phyloP scores from a whole-genome alignment of 352 stramenopile genomes.

The Peronospora destructor region DNA sequence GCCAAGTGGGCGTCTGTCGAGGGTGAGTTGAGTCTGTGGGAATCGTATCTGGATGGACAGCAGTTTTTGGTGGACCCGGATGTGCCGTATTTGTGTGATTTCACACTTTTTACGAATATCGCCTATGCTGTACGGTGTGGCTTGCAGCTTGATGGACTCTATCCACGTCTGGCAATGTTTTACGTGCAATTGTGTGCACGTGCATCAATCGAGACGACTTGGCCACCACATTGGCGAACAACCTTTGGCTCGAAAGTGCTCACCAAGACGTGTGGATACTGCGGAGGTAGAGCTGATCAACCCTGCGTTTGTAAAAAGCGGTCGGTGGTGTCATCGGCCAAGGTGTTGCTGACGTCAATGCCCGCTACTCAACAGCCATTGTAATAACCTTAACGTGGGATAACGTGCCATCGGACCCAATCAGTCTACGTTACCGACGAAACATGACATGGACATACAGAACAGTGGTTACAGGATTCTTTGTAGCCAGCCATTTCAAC shows the following conservation, averaged over 20 bases:
- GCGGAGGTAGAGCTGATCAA: conserved; percentile 28
- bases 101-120: conserved; percentile 82
- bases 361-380: conserved; percentile 18
- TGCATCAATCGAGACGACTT: conserved; percentile 66
- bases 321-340: conserved; percentile 7
- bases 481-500: not conserved
- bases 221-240: conserved; percentile 77
- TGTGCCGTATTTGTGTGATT: conserved; percentile 67
- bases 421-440: not conserved
- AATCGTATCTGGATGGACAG: conserved; percentile 57
- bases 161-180: conserved; percentile 69
- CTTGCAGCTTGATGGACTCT: conserved; percentile 72
- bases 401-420: too few relatives aligned
- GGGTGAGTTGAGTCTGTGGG: conserved; percentile 69
- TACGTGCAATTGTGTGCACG: conserved; percentile 70
- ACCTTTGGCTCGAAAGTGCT: conserved; percentile 72
- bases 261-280: conserved; percentile 69
- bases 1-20: conserved; percentile 69
- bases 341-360: conserved; percentile 11
- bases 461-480: not conserved
- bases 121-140: conserved; percentile 81
- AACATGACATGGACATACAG: not conserved
- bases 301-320: conserved; percentile 33
- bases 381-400: conserved; percentile 15
- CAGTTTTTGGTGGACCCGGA: conserved; percentile 59